phyloP scores from a whole-genome alignment of 2,329 filamentous ascomycete genomes.

The Celoporthe dispersa region DNA sequence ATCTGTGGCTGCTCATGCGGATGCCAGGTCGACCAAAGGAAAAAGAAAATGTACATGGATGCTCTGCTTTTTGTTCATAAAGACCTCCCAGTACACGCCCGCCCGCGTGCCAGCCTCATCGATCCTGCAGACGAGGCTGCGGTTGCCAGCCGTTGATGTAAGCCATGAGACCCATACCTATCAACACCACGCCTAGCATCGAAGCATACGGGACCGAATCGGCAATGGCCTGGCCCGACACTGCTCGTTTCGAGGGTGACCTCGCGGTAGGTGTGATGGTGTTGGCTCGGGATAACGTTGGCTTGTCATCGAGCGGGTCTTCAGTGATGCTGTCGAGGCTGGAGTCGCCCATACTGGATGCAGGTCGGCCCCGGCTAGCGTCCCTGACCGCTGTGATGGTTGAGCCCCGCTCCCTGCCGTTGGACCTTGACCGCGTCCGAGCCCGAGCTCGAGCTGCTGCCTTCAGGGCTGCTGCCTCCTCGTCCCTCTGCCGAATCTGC shows the following conservation, averaged over 20 bases:
- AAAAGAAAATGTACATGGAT: constrained; percentile 11
- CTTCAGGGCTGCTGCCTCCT: constrained; percentile 52
- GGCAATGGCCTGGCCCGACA: constrained; percentile 50
- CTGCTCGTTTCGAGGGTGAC: constrained; percentile 44
- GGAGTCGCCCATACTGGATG: constrained; percentile 21
- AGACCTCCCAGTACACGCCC: not conserved
- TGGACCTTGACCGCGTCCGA: constrained; percentile 45
- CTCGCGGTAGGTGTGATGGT: constrained; percentile 52
- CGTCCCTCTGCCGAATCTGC: constrained; percentile 71
- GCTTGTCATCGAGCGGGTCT: constrained; percentile 41
- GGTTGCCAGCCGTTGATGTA: constrained; percentile 83
- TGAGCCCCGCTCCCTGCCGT: constrained; percentile 36
- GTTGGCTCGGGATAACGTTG: constrained; percentile 52
- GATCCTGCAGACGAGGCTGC: constrained; percentile 42
- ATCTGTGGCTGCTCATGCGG: constrained; percentile 9
- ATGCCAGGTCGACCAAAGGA: constrained; percentile 10
- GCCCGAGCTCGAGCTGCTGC: constrained; percentile 39
- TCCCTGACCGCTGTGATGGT: constrained; percentile 29
- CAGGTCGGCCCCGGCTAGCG: constrained; percentile 31
- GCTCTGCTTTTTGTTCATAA: constrained; percentile 10
- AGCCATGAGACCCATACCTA: constrained; percentile 84
- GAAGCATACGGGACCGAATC: constrained; percentile 76
- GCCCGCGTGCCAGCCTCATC: constrained; percentile 32
- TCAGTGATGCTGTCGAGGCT: constrained; percentile 35
- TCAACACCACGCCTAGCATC: constrained; percentile 79